Base-by-base conservation (phyloP, 306 rosid species). In the Sindora glabra region DNA sequence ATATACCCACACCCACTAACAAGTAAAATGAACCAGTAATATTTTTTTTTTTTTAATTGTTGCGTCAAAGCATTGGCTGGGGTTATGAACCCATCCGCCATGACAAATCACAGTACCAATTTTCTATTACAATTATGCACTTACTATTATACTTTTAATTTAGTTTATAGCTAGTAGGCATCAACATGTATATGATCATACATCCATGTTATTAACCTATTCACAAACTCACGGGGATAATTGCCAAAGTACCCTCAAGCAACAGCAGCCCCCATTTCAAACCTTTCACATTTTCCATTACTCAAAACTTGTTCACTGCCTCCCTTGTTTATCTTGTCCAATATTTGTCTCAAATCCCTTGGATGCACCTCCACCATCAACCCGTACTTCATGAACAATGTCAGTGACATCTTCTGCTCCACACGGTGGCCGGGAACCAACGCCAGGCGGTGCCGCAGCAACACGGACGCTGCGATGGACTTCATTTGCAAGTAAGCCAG, bases 371-470 rank as follows among this genome's bases (percentile, higher is more conserved):
- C 67, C 44, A 91, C 88, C 76, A 1, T 79, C 3, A 91, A 80
- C 0, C 98, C 98, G 50, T 91, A 68, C 77, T 91, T 91, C 98
- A 91, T 88, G 85, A 91, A 91, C 68, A 91, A 73, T 1, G 98
- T 88, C 41, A 91, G 62, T 0, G 98, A 91, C 92, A 91, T 91
- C 79, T 91, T 91, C 29, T 91, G 98, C 84, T 85, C 98, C 22
- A 91, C 96, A 0, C 59, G 72, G 76, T 88, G 96, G 8, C 96
- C 96, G 0, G 69, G 66, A 0, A 51, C 83, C 46, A 91, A 61
- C 4, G 69, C 1, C 2, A 91, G 80, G 14, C 83, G 79, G 60
- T 91, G 98, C 50, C 96, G 80, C 6, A 91, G 49, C 16, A 91
- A 41, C 49, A 91, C 78, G 0, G 96, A 80, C 0, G 95, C 92